Base-by-base conservation (phyloP, 495 filamentous ascomycete genomes). In the Choiromyces venosus region DNA sequence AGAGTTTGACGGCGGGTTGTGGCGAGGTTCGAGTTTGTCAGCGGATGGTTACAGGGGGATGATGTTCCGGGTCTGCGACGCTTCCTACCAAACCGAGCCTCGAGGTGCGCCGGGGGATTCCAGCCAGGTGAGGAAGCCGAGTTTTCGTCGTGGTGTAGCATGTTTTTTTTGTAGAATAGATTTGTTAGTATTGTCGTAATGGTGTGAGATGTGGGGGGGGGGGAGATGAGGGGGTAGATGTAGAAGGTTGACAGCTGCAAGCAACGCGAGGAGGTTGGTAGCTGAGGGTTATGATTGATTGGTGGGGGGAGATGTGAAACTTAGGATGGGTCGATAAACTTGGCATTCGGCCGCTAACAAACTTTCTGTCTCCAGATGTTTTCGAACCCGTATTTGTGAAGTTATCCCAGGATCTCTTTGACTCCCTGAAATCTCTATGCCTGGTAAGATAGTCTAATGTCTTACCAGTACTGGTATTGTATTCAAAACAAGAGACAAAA, bases 1-100 rank as follows among this genome's bases (percentile, higher is more conserved):
- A 99, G 79, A 12, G 75, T 73, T 69, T 80, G 78, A 4, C 79
- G 78, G 10, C 79, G 78, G 39, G 79, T 80, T 4, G 79, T 80
- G 67, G 79, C 79, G 56, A 80, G 78, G 37, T 65, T 68, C 29
- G 79, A 77, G 52, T 70, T 68, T 4, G 74, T 77, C 37, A 74
- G 74, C 3, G 71, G 69, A 9, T 66, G 61, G 4, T 46, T 61
- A 39, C 70, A 74, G 12, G 79, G 79, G 18, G 78, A 80, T 33
- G 67, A 72, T 1, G 77, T 78, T 42, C 75, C 75, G 18, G 70
- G 70, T 19, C 78, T 71, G 33, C 76, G 76, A 67, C 79, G 79
- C 29, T 76, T 80, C 37, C 79, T 78, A 14, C 74, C 73, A 64
- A 80, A 80, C 10, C 78, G 78, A 38, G 78, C 78, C 61, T 77